Conservation (phyloP, 139 green algal genomes). For the Closterium sp. region DNA sequence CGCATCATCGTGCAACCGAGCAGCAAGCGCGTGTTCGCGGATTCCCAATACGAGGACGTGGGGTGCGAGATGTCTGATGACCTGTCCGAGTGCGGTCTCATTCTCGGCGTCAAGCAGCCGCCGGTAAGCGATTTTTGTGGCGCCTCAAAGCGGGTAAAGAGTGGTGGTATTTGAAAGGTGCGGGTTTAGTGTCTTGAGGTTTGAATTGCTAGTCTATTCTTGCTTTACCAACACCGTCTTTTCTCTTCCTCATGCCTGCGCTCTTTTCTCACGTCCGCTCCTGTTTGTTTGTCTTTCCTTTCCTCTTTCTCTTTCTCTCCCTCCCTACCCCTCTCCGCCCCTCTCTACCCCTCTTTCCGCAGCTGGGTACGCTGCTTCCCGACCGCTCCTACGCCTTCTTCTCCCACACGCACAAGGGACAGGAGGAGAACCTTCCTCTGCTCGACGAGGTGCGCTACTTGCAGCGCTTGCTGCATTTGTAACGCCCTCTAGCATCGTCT, state of each 20-base stretch:
- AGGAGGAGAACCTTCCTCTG: slow-evolving; percentile 37
- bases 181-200: slow-evolving; percentile 1
- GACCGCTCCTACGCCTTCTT: slow-evolving; percentile 40
- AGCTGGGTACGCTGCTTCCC: slow-evolving; percentile 36
- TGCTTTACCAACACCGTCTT: too few relatives aligned
- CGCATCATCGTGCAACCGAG: slow-evolving; percentile 42
- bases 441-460: slow-evolving; percentile 38
- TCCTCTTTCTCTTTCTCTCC: too few relatives aligned
- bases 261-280: too few relatives aligned
- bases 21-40: slow-evolving; percentile 32
- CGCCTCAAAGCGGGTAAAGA: slow-evolving; percentile 3
- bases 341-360: background rate
- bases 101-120: slow-evolving; percentile 42
- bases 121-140: slow-evolving; percentile 17
- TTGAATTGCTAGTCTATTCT: background rate
- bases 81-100: slow-evolving; percentile 29
- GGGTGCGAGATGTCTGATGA: slow-evolving; percentile 41
- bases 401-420: slow-evolving; percentile 46
- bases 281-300: too few relatives aligned
- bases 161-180: slow-evolving; percentile 7
- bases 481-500: too few relatives aligned
- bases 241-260: too few relatives aligned
- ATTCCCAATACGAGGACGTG: slow-evolving; percentile 27
- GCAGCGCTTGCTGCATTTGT: too few relatives aligned
- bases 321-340: too few relatives aligned